These are phyloP conservation scores for Achaetomiella virescens DNA, from an alignment of 495 filamentous ascomycete species.

Conservation along the genomic window DNA sequence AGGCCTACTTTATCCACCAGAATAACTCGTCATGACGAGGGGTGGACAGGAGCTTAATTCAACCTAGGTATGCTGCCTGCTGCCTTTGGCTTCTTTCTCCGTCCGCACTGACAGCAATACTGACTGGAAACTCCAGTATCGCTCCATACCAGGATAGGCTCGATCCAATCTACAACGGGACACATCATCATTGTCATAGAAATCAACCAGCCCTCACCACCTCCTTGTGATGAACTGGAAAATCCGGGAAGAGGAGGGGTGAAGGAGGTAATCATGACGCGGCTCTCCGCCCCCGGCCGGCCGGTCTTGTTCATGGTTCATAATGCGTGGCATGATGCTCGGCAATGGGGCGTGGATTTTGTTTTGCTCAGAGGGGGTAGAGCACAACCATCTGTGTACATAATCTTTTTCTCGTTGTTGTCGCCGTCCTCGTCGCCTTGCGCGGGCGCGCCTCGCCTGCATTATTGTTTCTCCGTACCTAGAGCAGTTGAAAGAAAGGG, in stretches of 20 bases:
- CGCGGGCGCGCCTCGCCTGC: background rate
- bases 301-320: too few species aligned
- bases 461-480: background rate
- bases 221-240: too few species aligned
- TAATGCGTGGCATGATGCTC: too few species aligned
- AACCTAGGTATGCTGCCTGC: background rate
- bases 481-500: too few species aligned
- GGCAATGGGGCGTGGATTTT: too few species aligned
- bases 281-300: too few species aligned
- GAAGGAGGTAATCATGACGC: too few species aligned
- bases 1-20: slow-evolving; percentile 52
- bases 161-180: too few species aligned
- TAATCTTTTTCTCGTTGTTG: slow-evolving; percentile 8
- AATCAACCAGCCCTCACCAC: background rate
- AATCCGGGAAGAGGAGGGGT: too few species aligned
- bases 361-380: too few species aligned
- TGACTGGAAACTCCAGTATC: background rate
- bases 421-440: too few species aligned
- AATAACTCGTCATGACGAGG: slow-evolving; percentile 29
- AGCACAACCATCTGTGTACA: slow-evolving; percentile 10
- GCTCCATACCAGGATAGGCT: background rate
- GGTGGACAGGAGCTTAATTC: background rate
- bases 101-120: too few species aligned
- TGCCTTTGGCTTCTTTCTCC: background rate
- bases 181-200: background rate